These are phyloP conservation scores for Breviolum minutum DNA, from an alignment of 73 alveolate genomes.

Conservation along the genomic window DNA sequence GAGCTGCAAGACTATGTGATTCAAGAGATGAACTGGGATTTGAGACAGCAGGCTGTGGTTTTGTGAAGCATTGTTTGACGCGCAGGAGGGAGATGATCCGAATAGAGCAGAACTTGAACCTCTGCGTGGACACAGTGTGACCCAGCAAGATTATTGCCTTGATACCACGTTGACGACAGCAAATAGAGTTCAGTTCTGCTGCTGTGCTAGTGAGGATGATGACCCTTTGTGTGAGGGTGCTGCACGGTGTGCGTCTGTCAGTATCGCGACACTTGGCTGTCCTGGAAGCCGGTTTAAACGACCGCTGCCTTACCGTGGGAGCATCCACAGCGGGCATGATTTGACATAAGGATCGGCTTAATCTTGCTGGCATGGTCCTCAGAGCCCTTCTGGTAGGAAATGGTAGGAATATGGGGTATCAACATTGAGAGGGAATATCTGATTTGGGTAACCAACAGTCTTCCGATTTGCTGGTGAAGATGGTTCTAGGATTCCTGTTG, in stretches of 20 bases:
- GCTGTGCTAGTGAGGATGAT: conserved; percentile 33
- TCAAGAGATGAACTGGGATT: background rate
- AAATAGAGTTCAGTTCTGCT: background rate
- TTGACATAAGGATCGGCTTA: conserved; percentile 26
- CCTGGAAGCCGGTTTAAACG: too few relatives aligned
- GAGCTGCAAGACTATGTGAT: background rate
- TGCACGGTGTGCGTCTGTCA: conserved; percentile 83
- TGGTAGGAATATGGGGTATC: background rate
- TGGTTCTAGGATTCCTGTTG: background rate
- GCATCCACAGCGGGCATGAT: too few relatives aligned
- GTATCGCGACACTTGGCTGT: conserved; percentile 55
- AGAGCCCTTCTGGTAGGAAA: background rate
- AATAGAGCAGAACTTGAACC: conserved; percentile 31
- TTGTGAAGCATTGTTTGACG: too few relatives aligned
- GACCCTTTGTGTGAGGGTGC: conserved; percentile 93
- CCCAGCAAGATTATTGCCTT: background rate
- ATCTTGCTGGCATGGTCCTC: conserved; percentile 25
- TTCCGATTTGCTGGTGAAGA: background rate
- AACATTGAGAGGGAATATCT: background rate
- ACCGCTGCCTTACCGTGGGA: too few relatives aligned
- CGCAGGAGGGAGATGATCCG: conserved; percentile 47
- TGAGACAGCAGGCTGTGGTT: background rate
- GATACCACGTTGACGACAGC: background rate
- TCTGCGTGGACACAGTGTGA: background rate
- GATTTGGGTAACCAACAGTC: too few relatives aligned